These are phyloP conservation scores for Neofusicoccum umdonicola DNA, from an alignment of 2,329 filamentous ascomycete species.

Conservation along the genomic window DNA sequence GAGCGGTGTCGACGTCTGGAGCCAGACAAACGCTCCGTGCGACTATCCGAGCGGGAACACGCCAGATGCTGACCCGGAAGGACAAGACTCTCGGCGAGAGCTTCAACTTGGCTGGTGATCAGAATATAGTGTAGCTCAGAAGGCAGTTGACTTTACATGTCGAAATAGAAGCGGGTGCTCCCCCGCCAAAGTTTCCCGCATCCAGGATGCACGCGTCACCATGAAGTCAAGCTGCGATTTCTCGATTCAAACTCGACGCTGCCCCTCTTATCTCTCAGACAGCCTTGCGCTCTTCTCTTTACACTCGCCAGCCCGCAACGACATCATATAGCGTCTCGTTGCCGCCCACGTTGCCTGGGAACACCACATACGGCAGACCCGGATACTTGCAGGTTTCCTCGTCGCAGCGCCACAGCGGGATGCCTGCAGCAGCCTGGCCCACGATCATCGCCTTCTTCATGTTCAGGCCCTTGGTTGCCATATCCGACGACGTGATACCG, in stretches of 20 bases:
- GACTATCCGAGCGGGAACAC: too few relatives aligned
- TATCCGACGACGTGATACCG: slow-evolving; percentile 59
- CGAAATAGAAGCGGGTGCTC: too few relatives aligned
- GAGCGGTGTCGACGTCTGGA: too few relatives aligned
- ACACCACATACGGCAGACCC: slow-evolving; percentile 57
- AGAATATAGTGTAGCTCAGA: too few relatives aligned
- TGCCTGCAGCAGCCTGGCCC: slow-evolving; percentile 57
- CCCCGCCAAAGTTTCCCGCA: background rate
- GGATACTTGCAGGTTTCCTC: slow-evolving; percentile 52
- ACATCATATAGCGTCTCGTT: slow-evolving; percentile 48
- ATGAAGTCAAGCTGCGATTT: background rate
- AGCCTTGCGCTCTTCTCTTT: too few relatives aligned
- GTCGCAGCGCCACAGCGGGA: slow-evolving; percentile 59
- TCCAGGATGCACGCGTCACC: background rate
- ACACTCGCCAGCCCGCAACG: slow-evolving; percentile 39
- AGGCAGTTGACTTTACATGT: too few relatives aligned
- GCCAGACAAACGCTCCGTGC: too few relatives aligned
- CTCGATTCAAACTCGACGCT: background rate
- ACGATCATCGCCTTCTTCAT: slow-evolving; percentile 56
- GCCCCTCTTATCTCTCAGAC: too few relatives aligned
- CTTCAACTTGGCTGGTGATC: too few relatives aligned
- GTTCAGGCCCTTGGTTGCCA: slow-evolving; percentile 55
- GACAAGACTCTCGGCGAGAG: too few relatives aligned
- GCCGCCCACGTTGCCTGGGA: slow-evolving; percentile 58
- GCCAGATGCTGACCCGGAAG: too few relatives aligned